These are phyloP conservation scores for Haplosporangium sp. DNA, from an alignment of 371 early-diverging fungal genomes.

Conservation along the genomic window DNA sequence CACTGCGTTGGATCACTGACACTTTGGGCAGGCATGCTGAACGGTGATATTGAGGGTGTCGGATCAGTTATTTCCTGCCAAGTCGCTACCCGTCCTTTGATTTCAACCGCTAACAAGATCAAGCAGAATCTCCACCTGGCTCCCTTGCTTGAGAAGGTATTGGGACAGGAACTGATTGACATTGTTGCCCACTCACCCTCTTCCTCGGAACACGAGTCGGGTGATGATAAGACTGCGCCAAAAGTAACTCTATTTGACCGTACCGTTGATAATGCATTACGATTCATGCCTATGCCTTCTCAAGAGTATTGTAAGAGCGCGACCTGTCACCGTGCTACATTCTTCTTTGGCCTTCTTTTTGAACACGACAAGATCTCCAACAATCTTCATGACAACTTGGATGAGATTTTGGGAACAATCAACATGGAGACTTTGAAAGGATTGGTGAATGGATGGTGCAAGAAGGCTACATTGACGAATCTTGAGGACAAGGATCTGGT, in stretches of 20 bases:
- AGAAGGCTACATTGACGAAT: constrained; percentile 42
- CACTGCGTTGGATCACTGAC: constrained; percentile 58
- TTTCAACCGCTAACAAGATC: constrained; percentile 38
- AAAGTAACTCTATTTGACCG: constrained; percentile 39
- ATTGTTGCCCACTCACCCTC: constrained; percentile 31
- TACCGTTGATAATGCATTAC: constrained; percentile 38
- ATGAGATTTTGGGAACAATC: constrained; percentile 48
- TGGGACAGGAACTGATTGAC: constrained; percentile 45
- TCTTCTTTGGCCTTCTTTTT: constrained; percentile 55
- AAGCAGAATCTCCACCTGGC: constrained; percentile 45
- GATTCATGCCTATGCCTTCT: constrained; percentile 38
- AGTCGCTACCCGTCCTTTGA: constrained; percentile 35
- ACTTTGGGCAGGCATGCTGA: constrained; percentile 57
- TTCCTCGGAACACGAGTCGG: constrained; percentile 7
- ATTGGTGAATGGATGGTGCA: constrained; percentile 38
- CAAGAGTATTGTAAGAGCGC: constrained; percentile 56
- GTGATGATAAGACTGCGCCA: constrained; percentile 2
- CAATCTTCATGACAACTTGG: constrained; percentile 53
- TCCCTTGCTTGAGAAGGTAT: constrained; percentile 38
- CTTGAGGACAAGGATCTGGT: constrained; percentile 34
- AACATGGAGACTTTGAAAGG: constrained; percentile 53
- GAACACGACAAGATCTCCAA: constrained; percentile 56
- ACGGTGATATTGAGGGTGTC: constrained; percentile 57
- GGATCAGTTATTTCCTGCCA: constrained; percentile 52
- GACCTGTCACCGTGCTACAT: constrained; percentile 52